phyloP scores from a whole-genome alignment of 352 stramenopile genomes.

The Pythium myriotylum region DNA sequence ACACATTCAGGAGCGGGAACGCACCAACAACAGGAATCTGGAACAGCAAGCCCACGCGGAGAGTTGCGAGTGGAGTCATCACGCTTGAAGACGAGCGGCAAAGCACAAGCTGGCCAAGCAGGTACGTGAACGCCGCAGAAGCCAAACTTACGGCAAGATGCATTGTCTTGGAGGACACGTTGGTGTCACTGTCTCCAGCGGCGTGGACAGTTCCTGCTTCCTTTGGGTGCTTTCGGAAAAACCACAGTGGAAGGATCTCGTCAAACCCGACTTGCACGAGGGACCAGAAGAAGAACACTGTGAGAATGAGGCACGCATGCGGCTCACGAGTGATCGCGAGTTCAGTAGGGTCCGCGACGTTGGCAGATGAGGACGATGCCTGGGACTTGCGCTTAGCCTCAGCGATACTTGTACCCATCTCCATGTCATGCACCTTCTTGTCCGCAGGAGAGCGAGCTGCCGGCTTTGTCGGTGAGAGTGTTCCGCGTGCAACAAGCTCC shows the following conservation, averaged over 20 bases:
- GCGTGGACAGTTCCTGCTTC: constrained; percentile 43
- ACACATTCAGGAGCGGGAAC: constrained; percentile 74
- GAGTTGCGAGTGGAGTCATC: constrained; percentile 76
- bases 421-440: constrained; percentile 33
- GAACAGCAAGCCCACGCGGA: constrained; percentile 76
- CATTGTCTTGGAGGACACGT: constrained; percentile 61
- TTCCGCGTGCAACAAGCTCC: constrained; percentile 33
- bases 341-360: constrained; percentile 30
- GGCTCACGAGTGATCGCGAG: constrained; percentile 70
- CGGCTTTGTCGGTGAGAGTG: constrained; percentile 13
- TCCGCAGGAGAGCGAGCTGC: constrained; percentile 3
- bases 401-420: constrained; percentile 27
- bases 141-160: constrained; percentile 54
- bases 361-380: constrained; percentile 19
- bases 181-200: constrained; percentile 17
- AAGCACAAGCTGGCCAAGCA: constrained; percentile 54
- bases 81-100: constrained; percentile 59
- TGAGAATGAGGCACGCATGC: constrained; percentile 64
- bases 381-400: constrained; percentile 31
- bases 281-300: constrained; percentile 73
- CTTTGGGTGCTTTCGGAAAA: constrained; percentile 69
- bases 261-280: constrained; percentile 79
- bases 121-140: constrained; percentile 52
- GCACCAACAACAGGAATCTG: constrained; percentile 70
- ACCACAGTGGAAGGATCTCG: constrained; percentile 79